phyloP scores from a whole-genome alignment of 345 rosid species.

The Cardamine occulta region DNA sequence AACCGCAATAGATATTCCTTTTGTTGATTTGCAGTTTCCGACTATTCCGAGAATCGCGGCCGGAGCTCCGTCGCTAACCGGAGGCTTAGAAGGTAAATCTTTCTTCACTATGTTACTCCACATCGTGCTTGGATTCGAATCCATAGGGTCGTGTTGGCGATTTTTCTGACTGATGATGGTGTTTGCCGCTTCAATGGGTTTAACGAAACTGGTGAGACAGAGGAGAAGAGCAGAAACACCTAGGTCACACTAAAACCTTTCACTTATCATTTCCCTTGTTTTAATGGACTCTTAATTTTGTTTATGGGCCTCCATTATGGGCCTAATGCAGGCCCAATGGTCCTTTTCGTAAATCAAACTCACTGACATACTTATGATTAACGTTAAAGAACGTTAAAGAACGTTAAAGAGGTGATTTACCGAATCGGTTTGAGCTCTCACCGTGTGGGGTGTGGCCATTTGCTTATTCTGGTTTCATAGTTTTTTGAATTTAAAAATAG shows the following conservation, averaged over 20 bases:
- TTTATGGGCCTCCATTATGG: background rate
- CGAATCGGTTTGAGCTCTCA: no score
- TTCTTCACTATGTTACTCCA: conserved; percentile 81
- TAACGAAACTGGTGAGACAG: background rate
- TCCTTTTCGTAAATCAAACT: background rate
- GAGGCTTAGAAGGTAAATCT: conserved; percentile 43
- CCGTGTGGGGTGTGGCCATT: no score
- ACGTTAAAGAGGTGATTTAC: no score
- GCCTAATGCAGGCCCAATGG: background rate
- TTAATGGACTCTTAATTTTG: background rate
- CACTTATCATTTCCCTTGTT: background rate
- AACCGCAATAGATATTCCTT: conserved; percentile 77
- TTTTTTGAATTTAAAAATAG: no score
- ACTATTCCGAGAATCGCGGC: conserved; percentile 48
- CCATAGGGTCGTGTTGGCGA: background rate
- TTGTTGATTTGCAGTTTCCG: conserved; percentile 70
- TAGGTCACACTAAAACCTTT: background rate
- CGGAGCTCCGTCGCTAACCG: conserved; percentile 23
- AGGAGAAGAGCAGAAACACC: background rate
- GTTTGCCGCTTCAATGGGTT: conserved; percentile 40
- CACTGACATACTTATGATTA: no score
- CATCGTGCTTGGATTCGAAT: conserved; percentile 46
- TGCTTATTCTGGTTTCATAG: no score
- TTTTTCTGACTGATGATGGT: background rate
- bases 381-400: no score